Evolutionary conservation across 495 filamentous ascomycete genomes (phyloP), one percentile per base, ranked within the genome.

Genomic region (Glutinoglossum americanum): DNA sequence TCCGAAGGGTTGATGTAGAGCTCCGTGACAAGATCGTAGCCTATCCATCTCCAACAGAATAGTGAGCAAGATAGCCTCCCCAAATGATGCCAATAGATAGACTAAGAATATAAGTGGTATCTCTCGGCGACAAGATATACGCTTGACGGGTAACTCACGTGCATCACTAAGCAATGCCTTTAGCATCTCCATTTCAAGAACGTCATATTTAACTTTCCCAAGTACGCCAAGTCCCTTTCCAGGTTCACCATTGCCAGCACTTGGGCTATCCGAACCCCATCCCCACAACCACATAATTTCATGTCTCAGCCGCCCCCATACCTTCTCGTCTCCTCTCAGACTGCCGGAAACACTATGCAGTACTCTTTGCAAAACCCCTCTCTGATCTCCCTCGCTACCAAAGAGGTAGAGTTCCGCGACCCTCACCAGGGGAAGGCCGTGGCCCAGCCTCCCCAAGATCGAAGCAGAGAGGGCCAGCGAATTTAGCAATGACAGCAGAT

Each of bases 261-360:
- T 62, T 35, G 61, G 44, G 11, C 71, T 63, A 55, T 78, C 74
- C 1, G 72, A 70, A 25, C 80, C 83, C 89, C 89, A 94, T 65
- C 81, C 77, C 63, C 79, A 78, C 30, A 95, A 77, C 89, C 89
- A 94, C 1, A 90, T 68, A 17, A 95, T 65, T 63, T 84, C 78
- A 54, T 78, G 74, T 39, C 86, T 75, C 8, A 78, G 72, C 25
- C 68, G 68, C 39, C 71, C 71, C 89, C 89, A 94, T 53, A 81
- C 78, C 60, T 74, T 77, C 26, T 80, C 79, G 59, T 84, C 78
- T 48, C 73, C 76, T 54, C 74, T 78, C 0, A 72, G 66, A 32
- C 70, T 73, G 28, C 71, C 65, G 3, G 74, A 66, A 2, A 70
- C 51, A 5, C 71, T 71, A 41, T 76, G 73, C 23, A 93, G 75